Evolutionary conservation across 345 rosid species (phyloP).

Genomic region (Camelina hispida): DNA sequence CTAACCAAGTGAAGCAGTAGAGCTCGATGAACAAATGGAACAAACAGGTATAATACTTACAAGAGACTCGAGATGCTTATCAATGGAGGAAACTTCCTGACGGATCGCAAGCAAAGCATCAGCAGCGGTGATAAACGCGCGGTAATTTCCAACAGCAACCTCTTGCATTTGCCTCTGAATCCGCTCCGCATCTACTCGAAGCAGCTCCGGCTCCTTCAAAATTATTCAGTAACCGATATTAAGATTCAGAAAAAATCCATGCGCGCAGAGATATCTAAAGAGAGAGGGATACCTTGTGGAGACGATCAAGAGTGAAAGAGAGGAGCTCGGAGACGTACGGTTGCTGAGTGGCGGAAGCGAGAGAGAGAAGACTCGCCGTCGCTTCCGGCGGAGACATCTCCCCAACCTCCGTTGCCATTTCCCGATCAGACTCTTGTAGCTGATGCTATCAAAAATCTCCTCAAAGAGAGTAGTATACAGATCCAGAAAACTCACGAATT

Average conservation of each 20-base stretch:
- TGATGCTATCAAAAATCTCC: constrained; percentile 11
- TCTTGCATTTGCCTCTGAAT: constrained; percentile 99
- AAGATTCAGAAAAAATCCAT: constrained; percentile 30
- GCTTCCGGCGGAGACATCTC: constrained; percentile 46
- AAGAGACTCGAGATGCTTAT: constrained; percentile 87
- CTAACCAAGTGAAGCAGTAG: neutral
- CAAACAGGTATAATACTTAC: constrained; percentile 44
- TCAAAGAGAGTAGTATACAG: neutral
- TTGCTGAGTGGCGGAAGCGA: constrained; percentile 85
- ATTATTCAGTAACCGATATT: neutral
- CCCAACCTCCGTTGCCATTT: constrained; percentile 55
- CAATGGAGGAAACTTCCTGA: constrained; percentile 84
- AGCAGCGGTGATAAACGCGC: constrained; percentile 90
- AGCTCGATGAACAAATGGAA: neutral
- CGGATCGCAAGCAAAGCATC: constrained; percentile 88
- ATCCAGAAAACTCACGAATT: constrained; percentile 29
- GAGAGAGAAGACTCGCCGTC: constrained; percentile 62
- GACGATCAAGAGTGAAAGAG: constrained; percentile 98
- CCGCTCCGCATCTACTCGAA: constrained; percentile 93
- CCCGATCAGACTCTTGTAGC: neutral
- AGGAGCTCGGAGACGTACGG: constrained; percentile 97
- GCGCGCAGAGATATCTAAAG: constrained; percentile 15
- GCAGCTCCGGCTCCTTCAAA: constrained; percentile 88
- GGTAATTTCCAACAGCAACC: constrained; percentile 93
- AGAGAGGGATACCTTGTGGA: constrained; percentile 68